Evolutionary conservation across 106 monocot species (phyloP).

Genomic region (Acanthochlamys bracteata): DNA sequence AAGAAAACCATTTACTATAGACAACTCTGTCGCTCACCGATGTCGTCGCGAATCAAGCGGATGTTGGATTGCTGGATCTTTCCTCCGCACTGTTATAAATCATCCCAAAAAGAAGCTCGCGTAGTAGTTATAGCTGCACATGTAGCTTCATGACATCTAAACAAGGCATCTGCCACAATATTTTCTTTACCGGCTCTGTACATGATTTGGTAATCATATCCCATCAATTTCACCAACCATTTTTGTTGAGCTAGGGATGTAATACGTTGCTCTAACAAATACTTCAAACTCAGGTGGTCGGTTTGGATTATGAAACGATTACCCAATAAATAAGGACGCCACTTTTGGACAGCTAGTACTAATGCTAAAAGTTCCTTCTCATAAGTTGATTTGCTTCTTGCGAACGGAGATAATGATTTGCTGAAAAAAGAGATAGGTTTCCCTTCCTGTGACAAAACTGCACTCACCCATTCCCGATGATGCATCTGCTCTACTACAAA

Average conservation of each 20-base stretch:
- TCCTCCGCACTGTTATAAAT: too few relatives aligned
- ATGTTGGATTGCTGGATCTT: neutral
- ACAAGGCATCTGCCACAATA: conserved; percentile 1
- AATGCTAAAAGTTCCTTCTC: neutral
- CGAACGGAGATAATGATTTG: neutral
- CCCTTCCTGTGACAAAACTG: neutral
- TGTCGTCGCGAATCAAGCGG: too few relatives aligned
- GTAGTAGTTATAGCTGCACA: neutral
- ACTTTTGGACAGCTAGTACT: neutral
- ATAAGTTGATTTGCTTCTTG: neutral
- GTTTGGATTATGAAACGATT: neutral
- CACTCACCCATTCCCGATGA: neutral
- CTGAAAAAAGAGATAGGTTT: neutral
- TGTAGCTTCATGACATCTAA: neutral
- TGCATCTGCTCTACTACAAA: conserved; percentile 1
- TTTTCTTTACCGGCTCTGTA: neutral
- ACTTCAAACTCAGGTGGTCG: neutral
- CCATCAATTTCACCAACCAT: neutral
- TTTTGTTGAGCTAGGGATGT: neutral
- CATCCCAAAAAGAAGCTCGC: neutral
- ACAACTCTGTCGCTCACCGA: too few relatives aligned
- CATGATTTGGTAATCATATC: neutral
- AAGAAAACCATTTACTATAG: neutral
- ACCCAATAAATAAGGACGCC: neutral
- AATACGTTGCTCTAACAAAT: conserved; percentile 1